Evolutionary conservation across 495 filamentous ascomycete genomes (phyloP).

Genomic region (Thermothielavioides terrestris): DNA sequence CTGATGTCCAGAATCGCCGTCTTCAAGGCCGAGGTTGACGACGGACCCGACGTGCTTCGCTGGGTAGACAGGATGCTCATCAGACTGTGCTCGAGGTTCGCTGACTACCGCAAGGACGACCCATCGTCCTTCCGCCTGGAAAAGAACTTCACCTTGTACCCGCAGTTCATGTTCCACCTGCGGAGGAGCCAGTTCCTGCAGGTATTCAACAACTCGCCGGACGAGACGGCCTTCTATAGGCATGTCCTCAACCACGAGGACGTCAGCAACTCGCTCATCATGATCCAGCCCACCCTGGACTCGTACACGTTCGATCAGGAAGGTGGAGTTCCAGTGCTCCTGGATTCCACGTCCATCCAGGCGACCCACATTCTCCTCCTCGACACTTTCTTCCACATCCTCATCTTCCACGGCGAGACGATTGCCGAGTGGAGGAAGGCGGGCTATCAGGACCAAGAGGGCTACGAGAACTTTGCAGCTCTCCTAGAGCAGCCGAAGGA

Average conservation of each 20-base stretch:
- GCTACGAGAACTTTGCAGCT: conserved; percentile 90
- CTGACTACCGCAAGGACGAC: conserved; percentile 97
- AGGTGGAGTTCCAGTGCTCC: conserved; percentile 76
- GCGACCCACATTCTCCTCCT: conserved; percentile 89
- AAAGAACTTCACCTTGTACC: conserved; percentile 98
- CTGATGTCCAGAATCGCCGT: conserved; percentile 98
- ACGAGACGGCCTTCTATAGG: conserved; percentile 97
- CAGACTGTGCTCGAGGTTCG: conserved; percentile 89
- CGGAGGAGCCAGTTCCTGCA: conserved; percentile 96
- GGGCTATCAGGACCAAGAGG: conserved; percentile 96
- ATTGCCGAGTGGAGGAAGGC: conserved; percentile 98
- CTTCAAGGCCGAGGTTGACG: conserved; percentile 98
- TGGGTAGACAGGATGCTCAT: conserved; percentile 99
- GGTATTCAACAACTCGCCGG: conserved; percentile 98
- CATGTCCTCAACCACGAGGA: conserved; percentile 98
- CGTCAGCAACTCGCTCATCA: conserved; percentile 91
- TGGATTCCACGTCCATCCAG: conserved; percentile 95
- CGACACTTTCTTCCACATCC: conserved; percentile 98
- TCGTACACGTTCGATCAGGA: conserved; percentile 96
- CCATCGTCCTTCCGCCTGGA: conserved; percentile 95
- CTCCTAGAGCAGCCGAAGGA: conserved; percentile 95
- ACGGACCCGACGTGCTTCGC: conserved; percentile 95
- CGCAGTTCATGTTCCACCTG: conserved; percentile 99
- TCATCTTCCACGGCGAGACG: conserved; percentile 98
- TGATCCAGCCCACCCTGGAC: conserved; percentile 98